Conservation (phyloP, 1,284 basidiomycete genomes). For the Coniophora puteana region DNA sequence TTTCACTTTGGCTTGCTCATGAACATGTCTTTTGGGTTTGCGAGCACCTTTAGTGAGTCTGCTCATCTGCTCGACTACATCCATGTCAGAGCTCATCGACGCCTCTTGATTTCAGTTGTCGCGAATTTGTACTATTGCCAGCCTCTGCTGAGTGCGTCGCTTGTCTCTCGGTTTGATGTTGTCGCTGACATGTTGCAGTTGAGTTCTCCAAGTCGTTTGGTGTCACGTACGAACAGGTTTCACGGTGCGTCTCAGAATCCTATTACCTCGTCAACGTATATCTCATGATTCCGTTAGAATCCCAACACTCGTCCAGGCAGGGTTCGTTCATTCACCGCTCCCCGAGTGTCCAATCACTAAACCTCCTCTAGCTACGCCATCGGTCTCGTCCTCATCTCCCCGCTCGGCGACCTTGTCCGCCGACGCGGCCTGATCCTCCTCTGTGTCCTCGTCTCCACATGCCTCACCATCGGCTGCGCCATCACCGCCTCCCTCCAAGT, state of each 20-base stretch:
- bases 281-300: conserved; percentile 29
- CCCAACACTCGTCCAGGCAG: conserved; percentile 47
- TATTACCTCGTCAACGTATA: not conserved
- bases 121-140: conserved; percentile 74
- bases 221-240: conserved; percentile 55
- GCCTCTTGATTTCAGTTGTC: conserved; percentile 34
- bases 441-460: conserved; percentile 41
- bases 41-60: conserved; percentile 48
- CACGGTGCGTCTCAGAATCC: conserved; percentile 35
- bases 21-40: conserved; percentile 64
- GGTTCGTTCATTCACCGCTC: conserved; percentile 26
- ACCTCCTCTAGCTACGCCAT: conserved; percentile 42
- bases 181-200: conserved; percentile 31
- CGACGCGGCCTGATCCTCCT: conserved; percentile 51
- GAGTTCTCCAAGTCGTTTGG: conserved; percentile 50
- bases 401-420: conserved; percentile 65
- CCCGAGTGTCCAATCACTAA: not conserved
- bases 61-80: conserved; percentile 24
- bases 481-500: conserved; percentile 43
- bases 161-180: not conserved
- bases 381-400: conserved; percentile 60
- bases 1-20: conserved; percentile 59
- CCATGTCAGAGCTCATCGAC: conserved; percentile 5
- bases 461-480: conserved; percentile 55
- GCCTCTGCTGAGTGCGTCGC: conserved; percentile 56